Conservation (phyloP, 1,284 basidiomycete species). For the Apiotrichum montevideense region DNA sequence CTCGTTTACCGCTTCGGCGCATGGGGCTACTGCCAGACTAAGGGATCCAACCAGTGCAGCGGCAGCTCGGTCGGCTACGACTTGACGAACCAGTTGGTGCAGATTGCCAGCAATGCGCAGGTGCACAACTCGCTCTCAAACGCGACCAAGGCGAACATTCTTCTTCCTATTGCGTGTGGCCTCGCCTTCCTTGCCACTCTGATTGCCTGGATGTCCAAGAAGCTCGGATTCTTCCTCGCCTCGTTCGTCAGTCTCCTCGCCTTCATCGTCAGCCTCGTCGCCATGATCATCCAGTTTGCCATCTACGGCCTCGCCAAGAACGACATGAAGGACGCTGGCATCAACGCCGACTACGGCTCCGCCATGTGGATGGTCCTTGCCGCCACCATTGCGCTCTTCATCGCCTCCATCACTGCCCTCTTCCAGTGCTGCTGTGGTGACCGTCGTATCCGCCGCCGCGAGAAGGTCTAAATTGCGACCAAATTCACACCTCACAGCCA, state of each 20-base stretch:
- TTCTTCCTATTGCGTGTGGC: constrained; percentile 41
- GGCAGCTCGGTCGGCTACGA: constrained; percentile 24
- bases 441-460: background rate
- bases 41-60: constrained; percentile 19
- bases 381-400: constrained; percentile 36
- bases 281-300: constrained; percentile 41
- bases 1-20: constrained; percentile 28
- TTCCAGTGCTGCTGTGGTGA: constrained; percentile 31
- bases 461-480: too few species aligned
- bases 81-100: constrained; percentile 19
- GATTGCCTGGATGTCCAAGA: constrained; percentile 34
- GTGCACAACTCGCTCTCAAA: constrained; percentile 16
- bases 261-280: constrained; percentile 39
- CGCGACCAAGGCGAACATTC: constrained; percentile 37
- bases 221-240: constrained; percentile 41
- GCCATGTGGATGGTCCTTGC: constrained; percentile 39
- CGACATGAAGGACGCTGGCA: constrained; percentile 22
- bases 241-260: constrained; percentile 34
- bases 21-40: constrained; percentile 35
- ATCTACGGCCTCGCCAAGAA: constrained; percentile 30
- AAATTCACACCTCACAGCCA: too few species aligned
- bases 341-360: constrained; percentile 21
- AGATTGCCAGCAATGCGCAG: constrained; percentile 12
- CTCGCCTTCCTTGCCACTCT: constrained; percentile 38
- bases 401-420: constrained; percentile 30